Conservation (phyloP, 1,284 basidiomycete species). For the Ceratobasidium sp. region DNA sequence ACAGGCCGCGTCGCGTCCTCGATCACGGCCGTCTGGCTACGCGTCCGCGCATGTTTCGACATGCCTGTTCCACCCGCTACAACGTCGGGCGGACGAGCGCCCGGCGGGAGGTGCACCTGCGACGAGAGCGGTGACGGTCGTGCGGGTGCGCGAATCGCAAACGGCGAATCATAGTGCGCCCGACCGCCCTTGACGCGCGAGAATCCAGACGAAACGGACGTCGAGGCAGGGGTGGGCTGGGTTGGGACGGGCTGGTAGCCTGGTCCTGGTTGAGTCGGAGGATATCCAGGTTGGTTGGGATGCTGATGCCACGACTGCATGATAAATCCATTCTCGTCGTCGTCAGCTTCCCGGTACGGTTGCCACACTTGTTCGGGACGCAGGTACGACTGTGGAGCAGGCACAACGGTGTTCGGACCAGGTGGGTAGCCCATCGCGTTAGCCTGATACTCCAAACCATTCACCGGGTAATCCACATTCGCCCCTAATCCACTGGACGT, state of each 20-base stretch:
- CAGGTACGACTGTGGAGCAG: slow-evolving; percentile 64
- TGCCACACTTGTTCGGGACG: slow-evolving; percentile 76
- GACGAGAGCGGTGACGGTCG: slow-evolving; percentile 33
- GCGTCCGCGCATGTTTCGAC: slow-evolving; percentile 65
- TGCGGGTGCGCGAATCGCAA: slow-evolving; percentile 65
- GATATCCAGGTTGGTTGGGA: slow-evolving; percentile 53
- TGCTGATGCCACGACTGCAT: slow-evolving; percentile 85
- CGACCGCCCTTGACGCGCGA: slow-evolving; percentile 77
- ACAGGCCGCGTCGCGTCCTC: slow-evolving; percentile 58
- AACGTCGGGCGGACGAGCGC: slow-evolving; percentile 36
- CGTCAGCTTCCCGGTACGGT: slow-evolving; percentile 78
- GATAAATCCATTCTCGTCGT: slow-evolving; percentile 78
- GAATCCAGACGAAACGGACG: slow-evolving; percentile 63
- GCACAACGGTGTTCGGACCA: neutral
- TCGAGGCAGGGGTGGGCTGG: slow-evolving; percentile 51
- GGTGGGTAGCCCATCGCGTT: slow-evolving; percentile 18
- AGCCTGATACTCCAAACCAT: slow-evolving; percentile 10
- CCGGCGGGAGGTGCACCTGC: slow-evolving; percentile 27
- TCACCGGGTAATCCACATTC: neutral
- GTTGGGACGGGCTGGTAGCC: slow-evolving; percentile 46
- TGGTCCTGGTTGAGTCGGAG: slow-evolving; percentile 48
- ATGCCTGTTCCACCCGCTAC: slow-evolving; percentile 24
- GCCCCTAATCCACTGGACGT: slow-evolving; percentile 8
- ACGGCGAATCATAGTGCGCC: slow-evolving; percentile 77
- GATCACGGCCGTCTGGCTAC: slow-evolving; percentile 79